Percentiles rank a stretch among this genome's conserved stretches.
phyloP scores from a whole-genome alignment of 2,329 filamentous ascomycete genomes.

The Colletotrichum sp. region DNA sequence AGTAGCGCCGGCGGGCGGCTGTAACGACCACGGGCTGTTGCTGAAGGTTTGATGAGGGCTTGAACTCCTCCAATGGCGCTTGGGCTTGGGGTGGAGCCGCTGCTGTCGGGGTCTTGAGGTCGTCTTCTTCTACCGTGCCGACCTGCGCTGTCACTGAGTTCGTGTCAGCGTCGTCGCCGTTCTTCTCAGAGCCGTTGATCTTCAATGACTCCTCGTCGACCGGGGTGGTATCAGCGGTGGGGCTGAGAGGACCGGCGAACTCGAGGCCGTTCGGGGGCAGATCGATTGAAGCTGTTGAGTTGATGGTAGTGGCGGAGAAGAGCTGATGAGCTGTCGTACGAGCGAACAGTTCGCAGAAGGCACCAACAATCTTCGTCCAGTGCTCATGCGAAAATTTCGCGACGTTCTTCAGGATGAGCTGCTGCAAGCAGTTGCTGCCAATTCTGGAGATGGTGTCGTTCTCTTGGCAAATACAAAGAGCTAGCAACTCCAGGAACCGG shows the following conservation, averaged over 20 bases:
- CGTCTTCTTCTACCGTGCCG: slow-evolving; percentile 38
- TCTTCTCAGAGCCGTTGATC: slow-evolving; percentile 60
- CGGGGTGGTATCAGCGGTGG: slow-evolving; percentile 40
- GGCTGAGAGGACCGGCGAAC: slow-evolving; percentile 50
- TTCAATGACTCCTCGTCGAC: slow-evolving; percentile 63
- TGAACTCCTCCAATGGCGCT: slow-evolving; percentile 82
- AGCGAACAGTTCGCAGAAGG: slow-evolving; percentile 95
- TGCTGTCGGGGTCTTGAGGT: slow-evolving; percentile 34
- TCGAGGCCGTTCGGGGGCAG: slow-evolving; percentile 58
- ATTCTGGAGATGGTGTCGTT: slow-evolving; percentile 98
- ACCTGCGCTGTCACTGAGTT: slow-evolving; percentile 35
- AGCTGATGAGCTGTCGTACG: slow-evolving; percentile 93
- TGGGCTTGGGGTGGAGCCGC: slow-evolving; percentile 34
- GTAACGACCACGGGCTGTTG: slow-evolving; percentile 93
- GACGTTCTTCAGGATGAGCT: slow-evolving; percentile 95
- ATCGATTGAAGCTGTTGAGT: slow-evolving; percentile 56
- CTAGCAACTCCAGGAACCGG: slow-evolving; percentile 92
- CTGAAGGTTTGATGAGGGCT: slow-evolving; percentile 75
- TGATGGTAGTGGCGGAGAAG: slow-evolving; percentile 79
- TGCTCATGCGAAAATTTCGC: slow-evolving; percentile 86
- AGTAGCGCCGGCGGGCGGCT: slow-evolving; percentile 89
- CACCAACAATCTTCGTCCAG: slow-evolving; percentile 93
- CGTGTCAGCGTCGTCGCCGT: slow-evolving; percentile 33
- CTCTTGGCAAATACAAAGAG: slow-evolving; percentile 97
- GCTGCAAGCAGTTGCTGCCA: slow-evolving; percentile 96